Evolutionary conservation across 75 land plant species (phyloP), one percentile per base, ranked within the genome.

Genomic region (Selaginella moellendorffii): DNA sequence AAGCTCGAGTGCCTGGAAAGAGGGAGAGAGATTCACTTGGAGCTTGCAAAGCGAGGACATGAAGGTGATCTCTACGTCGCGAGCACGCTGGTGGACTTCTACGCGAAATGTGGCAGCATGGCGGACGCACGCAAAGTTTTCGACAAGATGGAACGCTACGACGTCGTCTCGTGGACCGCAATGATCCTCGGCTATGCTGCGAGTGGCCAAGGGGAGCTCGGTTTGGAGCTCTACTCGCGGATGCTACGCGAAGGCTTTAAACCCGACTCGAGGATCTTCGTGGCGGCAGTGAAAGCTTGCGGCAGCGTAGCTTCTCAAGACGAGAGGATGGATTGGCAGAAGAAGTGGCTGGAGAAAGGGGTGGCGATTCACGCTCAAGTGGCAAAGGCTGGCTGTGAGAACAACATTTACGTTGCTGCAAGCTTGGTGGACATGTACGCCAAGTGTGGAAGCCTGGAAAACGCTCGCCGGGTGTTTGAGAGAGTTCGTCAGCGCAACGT

Each of bases 61-160:
- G 46, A 36, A 14, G 5, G 10, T 36, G 25, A 56, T 24, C 5
- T 56, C 2, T 56, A 8, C 23, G n/a, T 56, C 17, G 8, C 59
- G 9, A 56, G 59, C 19, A 21, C 59, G 8, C 24, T 56, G 59
- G 59, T 56, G 21, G 24, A n/a, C n/a, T n/a, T 56, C 17, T 56
- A 56, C n/a, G 59, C 59, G n/a, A 56, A 56, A 21, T 56, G 59
- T n/a, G 59, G 59, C 21, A 9, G 59, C 59, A 56, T 56, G 21
- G 8, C n/a, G 19, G 25, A 56, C 9, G 59, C 59, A 8, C 59
- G 24, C 19, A 8, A 21, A 19, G 59, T 56, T 24, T 56, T 56
- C 24, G 59, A 56, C n/a, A n/a, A 8, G 59, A n/a, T n/a, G n/a
- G n/a, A n/a, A n/a, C n/a, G n/a, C n/a, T n/a, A n/a, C n/a, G n/a